phyloP scores from a whole-genome alignment of 2,329 filamentous ascomycete species.

The Colletotrichum sp. region DNA sequence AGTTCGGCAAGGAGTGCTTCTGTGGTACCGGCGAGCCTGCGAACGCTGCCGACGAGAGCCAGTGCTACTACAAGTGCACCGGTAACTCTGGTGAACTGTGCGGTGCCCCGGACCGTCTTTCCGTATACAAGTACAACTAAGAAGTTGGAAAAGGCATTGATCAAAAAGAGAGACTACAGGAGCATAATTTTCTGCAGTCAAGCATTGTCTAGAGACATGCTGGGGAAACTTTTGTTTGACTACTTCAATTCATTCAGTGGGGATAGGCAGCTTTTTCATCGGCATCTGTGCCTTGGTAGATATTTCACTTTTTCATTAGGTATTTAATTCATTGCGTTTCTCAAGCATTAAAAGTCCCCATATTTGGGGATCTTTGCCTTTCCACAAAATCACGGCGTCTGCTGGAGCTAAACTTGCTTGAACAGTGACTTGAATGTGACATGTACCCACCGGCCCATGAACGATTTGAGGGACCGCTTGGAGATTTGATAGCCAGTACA shows the following conservation, averaged over 20 bases:
- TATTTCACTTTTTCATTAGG: not conserved
- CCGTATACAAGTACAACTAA: conserved; percentile 30
- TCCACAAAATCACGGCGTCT: not conserved
- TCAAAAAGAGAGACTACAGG: not conserved
- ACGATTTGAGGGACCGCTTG: not conserved
- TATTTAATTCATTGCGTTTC: not conserved
- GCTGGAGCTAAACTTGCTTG: not conserved
- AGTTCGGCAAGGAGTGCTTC: conserved; percentile 51
- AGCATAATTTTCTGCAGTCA: not conserved
- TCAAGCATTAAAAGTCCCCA: not conserved
- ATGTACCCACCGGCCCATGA: not conserved
- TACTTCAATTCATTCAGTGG: not conserved
- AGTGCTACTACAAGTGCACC: conserved; percentile 22
- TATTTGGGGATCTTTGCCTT: not conserved
- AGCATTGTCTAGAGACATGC: not conserved
- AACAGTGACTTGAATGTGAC: not conserved
- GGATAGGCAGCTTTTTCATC: not conserved
- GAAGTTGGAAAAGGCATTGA: not conserved
- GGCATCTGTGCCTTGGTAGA: not conserved
- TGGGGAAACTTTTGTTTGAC: not conserved
- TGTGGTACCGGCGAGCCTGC: conserved; percentile 31
- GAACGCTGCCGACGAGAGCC: not conserved
- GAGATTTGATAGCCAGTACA: not conserved
- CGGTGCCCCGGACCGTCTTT: conserved; percentile 36
- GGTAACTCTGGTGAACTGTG: conserved; percentile 28